Evolutionary conservation across 164 flowering plant genomes (phyloP).

Genomic region (Annona squamosa): DNA sequence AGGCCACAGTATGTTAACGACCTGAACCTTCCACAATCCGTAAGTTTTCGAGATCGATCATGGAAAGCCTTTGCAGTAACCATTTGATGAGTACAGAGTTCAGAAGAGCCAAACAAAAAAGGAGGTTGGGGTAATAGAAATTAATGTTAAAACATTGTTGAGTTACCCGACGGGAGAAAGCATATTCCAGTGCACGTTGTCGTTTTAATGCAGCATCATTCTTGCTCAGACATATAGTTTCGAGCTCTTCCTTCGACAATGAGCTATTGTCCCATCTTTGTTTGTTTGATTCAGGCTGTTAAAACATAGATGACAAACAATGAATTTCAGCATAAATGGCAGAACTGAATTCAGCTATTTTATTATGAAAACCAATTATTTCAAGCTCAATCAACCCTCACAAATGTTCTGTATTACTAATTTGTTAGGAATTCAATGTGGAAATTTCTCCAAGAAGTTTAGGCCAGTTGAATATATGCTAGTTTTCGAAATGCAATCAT

Average conservation of each 20-base stretch:
- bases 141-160: neutral
- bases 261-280: conserved; percentile 51
- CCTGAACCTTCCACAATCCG: neutral
- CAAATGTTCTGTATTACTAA: too few relatives aligned
- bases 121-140: neutral
- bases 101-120: neutral
- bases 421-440: too few relatives aligned
- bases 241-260: conserved; percentile 41
- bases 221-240: conserved; percentile 35
- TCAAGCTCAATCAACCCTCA: too few relatives aligned
- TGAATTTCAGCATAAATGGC: neutral
- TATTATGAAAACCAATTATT: too few relatives aligned
- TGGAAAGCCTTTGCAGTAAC: neutral
- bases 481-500: too few relatives aligned
- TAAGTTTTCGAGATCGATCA: neutral
- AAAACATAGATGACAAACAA: conserved; percentile 18
- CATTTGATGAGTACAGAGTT: neutral
- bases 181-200: conserved; percentile 48
- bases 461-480: too few relatives aligned
- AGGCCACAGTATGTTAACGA: neutral
- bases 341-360: neutral
- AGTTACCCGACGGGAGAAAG: conserved; percentile 38
- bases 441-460: too few relatives aligned
- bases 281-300: conserved; percentile 39
- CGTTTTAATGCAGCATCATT: conserved; percentile 43